Evolutionary conservation across 208 protist species (phyloP).

Genomic region (Acanthamoeba culbertsoni): DNA sequence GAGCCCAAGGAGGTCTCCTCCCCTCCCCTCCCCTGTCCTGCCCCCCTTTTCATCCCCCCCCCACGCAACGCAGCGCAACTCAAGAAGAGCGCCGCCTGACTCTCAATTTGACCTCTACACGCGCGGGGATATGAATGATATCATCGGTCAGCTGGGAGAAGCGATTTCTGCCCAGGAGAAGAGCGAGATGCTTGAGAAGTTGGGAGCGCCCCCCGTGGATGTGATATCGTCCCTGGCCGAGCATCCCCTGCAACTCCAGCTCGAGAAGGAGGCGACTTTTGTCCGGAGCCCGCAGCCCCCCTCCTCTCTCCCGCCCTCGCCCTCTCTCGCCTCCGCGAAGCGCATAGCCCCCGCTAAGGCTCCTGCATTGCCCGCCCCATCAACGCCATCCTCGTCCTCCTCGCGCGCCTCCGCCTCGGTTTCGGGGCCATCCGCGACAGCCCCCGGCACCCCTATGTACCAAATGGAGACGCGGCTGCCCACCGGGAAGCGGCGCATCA

Average conservation of each 20-base stretch:
- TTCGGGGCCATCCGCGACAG: background rate
- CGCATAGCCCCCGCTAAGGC: background rate
- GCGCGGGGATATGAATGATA: too few species aligned
- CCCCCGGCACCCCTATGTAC: background rate
- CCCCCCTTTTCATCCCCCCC: background rate
- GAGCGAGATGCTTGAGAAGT: slow-evolving; percentile 38
- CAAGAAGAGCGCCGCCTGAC: too few species aligned
- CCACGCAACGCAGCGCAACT: too few species aligned
- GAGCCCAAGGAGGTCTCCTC: background rate
- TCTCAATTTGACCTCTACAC: too few species aligned
- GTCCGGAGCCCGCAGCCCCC: background rate
- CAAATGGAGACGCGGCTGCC: slow-evolving; percentile 16
- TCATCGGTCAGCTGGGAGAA: background rate
- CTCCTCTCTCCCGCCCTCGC: background rate
- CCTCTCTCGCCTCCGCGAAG: background rate
- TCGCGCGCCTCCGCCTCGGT: too few species aligned
- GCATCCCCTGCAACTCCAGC: background rate
- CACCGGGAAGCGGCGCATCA: slow-evolving; percentile 35
- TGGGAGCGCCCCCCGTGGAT: background rate
- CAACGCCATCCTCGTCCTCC: background rate
- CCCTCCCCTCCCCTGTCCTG: background rate
- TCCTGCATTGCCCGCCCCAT: background rate
- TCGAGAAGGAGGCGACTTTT: background rate
- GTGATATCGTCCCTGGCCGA: background rate
- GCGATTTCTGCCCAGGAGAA: background rate